Evolutionary conservation across 2,329 filamentous ascomycete genomes (phyloP).

Genomic region (Penicillium sclerotiorum): DNA sequence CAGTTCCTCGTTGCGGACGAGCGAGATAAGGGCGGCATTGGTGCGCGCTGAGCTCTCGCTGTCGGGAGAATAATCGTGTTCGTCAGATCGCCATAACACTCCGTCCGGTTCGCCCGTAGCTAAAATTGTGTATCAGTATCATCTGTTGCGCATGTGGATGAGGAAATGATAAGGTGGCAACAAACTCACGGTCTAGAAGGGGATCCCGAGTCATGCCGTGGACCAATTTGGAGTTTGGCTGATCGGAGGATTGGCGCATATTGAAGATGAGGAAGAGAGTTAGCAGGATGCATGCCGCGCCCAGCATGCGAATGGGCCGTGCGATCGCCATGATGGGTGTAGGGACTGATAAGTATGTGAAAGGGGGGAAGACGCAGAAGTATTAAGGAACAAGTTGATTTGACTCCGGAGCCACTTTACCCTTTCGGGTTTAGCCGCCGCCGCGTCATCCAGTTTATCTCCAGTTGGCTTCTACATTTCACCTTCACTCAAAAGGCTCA

Average conservation of each 20-base stretch:
- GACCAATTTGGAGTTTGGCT: conserved; percentile 46
- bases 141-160: neutral
- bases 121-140: conserved; percentile 42
- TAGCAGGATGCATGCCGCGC: conserved; percentile 69
- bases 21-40: conserved; percentile 86
- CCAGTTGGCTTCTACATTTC: neutral
- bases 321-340: conserved; percentile 72
- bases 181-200: conserved; percentile 76
- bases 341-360: conserved; percentile 10
- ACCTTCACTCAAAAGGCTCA: too few species aligned
- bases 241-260: conserved; percentile 62
- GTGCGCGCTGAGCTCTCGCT: conserved; percentile 78
- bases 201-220: conserved; percentile 76
- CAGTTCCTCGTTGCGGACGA: conserved; percentile 91
- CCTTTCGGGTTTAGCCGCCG: conserved; percentile 30
- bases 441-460: conserved; percentile 15
- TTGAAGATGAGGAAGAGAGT: conserved; percentile 80
- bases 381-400: neutral
- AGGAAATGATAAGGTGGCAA: conserved; percentile 12
- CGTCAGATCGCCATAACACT: conserved; percentile 69
- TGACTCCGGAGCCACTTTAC: conserved; percentile 17
- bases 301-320: conserved; percentile 79
- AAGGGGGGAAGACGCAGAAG: conserved; percentile 24
- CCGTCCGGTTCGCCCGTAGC: conserved; percentile 83
- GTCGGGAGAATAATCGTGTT: conserved; percentile 75